A percentile compares a stretch with the other conserved stretches of the same genome.
These are phyloP conservation scores for Scheffersomyces lignosus DNA, from an alignment of 805 yeast species.

Conservation along the genomic window DNA sequence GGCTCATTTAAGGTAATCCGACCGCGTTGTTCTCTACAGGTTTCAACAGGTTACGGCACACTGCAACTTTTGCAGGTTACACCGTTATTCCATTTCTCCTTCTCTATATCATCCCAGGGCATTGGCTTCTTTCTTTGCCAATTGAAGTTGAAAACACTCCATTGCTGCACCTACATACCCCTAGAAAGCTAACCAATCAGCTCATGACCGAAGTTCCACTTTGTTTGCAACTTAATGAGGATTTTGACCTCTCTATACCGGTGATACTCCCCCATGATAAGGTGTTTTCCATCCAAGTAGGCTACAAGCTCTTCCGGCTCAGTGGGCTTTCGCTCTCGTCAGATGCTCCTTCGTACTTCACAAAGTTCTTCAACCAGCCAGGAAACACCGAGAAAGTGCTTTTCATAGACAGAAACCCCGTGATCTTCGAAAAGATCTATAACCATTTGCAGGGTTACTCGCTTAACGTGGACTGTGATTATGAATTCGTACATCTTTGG, in stretches of 20 bases:
- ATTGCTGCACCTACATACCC: too few species aligned
- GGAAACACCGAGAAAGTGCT: slow-evolving; percentile 44
- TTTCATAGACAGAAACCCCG: slow-evolving; percentile 74
- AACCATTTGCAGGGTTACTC: slow-evolving; percentile 81
- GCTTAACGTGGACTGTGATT: slow-evolving; percentile 57
- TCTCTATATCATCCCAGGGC: too few species aligned
- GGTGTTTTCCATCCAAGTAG: slow-evolving; percentile 71
- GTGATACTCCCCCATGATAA: slow-evolving; percentile 63
- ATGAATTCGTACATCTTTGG: slow-evolving; percentile 59
- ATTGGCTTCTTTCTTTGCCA: too few species aligned
- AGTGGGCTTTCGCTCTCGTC: slow-evolving; percentile 85
- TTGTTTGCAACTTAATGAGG: slow-evolving; percentile 10
- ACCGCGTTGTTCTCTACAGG: too few species aligned
- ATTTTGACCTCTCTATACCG: slow-evolving; percentile 47
- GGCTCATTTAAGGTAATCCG: too few species aligned
- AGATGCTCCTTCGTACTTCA: slow-evolving; percentile 88
- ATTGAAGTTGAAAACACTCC: too few species aligned
- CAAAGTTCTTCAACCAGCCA: slow-evolving; percentile 56
- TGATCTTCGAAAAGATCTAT: slow-evolving; percentile 63
- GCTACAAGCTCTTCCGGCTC: slow-evolving; percentile 57
- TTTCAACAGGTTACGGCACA: too few species aligned
- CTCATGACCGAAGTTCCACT: too few species aligned
- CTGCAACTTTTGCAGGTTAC: too few species aligned
- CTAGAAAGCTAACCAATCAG: too few species aligned
- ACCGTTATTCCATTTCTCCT: too few species aligned